phyloP scores from a whole-genome alignment of 495 filamentous ascomycete genomes.

The Glonium stellatum region DNA sequence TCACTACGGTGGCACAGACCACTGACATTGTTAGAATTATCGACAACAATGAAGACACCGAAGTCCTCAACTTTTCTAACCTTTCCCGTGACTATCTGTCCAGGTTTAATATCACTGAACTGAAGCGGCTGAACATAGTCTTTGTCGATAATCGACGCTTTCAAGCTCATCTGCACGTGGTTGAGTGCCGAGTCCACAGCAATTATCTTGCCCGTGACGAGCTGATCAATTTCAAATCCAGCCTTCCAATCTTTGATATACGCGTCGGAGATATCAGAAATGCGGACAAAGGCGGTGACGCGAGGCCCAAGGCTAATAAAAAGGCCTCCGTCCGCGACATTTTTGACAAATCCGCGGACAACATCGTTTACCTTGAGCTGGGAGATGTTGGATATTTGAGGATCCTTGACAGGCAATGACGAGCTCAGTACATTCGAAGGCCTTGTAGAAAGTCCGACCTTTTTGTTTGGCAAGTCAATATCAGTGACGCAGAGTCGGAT shows the following conservation, averaged over 20 bases:
- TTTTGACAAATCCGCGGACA: conserved; percentile 81
- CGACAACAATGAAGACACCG: conserved; percentile 87
- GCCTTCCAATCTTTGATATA: conserved; percentile 95
- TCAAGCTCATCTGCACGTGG: conserved; percentile 78
- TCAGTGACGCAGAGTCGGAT: conserved; percentile 74
- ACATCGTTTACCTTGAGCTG: conserved; percentile 74
- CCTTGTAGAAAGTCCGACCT: conserved; percentile 69
- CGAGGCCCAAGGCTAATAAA: conserved; percentile 74
- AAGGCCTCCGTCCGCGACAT: conserved; percentile 75
- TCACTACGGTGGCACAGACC: conserved; percentile 87
- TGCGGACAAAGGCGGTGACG: conserved; percentile 71
- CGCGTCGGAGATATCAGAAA: conserved; percentile 81
- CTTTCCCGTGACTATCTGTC: conserved; percentile 78
- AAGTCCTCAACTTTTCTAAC: conserved; percentile 89
- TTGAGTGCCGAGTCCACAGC: conserved; percentile 55
- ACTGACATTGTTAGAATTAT: conserved; percentile 75
- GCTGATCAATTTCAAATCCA: conserved; percentile 73
- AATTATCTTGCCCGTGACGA: conserved; percentile 80
- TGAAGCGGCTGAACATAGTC: conserved; percentile 63
- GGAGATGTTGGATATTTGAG: conserved; percentile 59
- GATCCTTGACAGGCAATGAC: conserved; percentile 72
- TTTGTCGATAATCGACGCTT: conserved; percentile 72
- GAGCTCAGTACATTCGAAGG: conserved; percentile 86
- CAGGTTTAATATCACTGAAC: conserved; percentile 65
- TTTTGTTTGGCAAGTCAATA: conserved; percentile 77